phyloP scores from a whole-genome alignment of 371 early-diverging fungal genomes.

The Fennellomyces sp. region DNA sequence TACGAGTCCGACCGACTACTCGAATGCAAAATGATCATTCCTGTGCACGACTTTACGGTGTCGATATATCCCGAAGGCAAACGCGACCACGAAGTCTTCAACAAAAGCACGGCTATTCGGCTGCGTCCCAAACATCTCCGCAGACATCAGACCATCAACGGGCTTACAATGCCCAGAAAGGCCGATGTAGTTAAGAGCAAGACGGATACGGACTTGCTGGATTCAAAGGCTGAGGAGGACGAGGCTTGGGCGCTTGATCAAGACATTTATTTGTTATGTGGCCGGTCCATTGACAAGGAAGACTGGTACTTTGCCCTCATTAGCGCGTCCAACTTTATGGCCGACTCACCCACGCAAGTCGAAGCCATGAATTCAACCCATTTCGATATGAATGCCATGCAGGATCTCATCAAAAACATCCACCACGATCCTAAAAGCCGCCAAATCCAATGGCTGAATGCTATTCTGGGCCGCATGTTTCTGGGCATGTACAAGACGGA shows the following conservation, averaged over 20 bases:
- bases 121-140: slow-evolving; percentile 32
- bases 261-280: slow-evolving; percentile 52
- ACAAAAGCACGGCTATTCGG: slow-evolving; percentile 53
- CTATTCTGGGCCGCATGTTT: slow-evolving; percentile 82
- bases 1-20: slow-evolving; percentile 75
- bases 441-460: slow-evolving; percentile 85
- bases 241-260: slow-evolving; percentile 17
- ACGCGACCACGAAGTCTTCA: slow-evolving; percentile 59
- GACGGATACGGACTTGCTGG: slow-evolving; percentile 12
- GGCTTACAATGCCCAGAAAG: slow-evolving; percentile 2
- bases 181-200: slow-evolving; percentile 3
- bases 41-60: slow-evolving; percentile 69
- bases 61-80: slow-evolving; percentile 60
- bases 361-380: slow-evolving; percentile 50
- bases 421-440: slow-evolving; percentile 58
- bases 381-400: slow-evolving; percentile 52
- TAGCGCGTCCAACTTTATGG: slow-evolving; percentile 39
- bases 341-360: slow-evolving; percentile 26
- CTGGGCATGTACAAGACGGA: slow-evolving; percentile 72
- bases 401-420: slow-evolving; percentile 47
- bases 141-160: not conserved
- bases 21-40: slow-evolving; percentile 78
- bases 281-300: slow-evolving; percentile 78
- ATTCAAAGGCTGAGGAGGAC: not conserved
- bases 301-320: slow-evolving; percentile 81